Evolutionary conservation across 148 eudicot genomes (phyloP).

Genomic region (Rhododendron simsii): DNA sequence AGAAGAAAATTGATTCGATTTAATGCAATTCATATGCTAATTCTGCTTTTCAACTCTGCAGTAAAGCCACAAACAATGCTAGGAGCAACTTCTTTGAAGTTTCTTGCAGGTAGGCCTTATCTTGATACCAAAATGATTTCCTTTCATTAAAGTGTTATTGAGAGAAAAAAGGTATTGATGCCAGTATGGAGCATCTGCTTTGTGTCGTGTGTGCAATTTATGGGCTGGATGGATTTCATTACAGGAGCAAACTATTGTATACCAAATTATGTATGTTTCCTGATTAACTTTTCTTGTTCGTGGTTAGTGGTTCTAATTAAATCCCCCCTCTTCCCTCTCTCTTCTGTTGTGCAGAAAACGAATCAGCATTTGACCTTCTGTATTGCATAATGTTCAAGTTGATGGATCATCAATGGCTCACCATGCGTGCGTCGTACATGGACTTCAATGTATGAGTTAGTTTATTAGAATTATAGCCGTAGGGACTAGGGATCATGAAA

Average conservation of each 20-base stretch:
- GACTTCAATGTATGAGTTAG: conserved; percentile 83
- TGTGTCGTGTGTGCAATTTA: neutral
- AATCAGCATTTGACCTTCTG: conserved; percentile 84
- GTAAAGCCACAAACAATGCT: conserved; percentile 52
- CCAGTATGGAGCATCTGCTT: neutral
- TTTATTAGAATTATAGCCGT: neutral
- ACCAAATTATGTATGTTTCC: neutral
- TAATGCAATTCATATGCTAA: conserved; percentile 3
- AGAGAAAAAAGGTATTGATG: neutral
- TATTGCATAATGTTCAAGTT: conserved; percentile 91
- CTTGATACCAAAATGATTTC: neutral
- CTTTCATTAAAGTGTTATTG: neutral
- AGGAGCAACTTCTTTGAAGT: conserved; percentile 71
- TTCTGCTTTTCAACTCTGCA: conserved; percentile 23
- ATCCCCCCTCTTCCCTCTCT: neutral
- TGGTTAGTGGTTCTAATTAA: neutral
- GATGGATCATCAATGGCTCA: conserved; percentile 90
- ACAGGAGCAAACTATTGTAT: neutral
- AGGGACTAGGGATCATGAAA: neutral
- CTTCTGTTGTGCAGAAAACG: conserved; percentile 54
- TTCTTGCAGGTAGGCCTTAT: conserved; percentile 57
- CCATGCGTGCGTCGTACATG: conserved; percentile 98
- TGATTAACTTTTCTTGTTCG: neutral
- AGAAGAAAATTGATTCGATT: neutral
- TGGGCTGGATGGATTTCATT: neutral